Conservation (phyloP, 345 rosid species). For the Populus alba region DNA sequence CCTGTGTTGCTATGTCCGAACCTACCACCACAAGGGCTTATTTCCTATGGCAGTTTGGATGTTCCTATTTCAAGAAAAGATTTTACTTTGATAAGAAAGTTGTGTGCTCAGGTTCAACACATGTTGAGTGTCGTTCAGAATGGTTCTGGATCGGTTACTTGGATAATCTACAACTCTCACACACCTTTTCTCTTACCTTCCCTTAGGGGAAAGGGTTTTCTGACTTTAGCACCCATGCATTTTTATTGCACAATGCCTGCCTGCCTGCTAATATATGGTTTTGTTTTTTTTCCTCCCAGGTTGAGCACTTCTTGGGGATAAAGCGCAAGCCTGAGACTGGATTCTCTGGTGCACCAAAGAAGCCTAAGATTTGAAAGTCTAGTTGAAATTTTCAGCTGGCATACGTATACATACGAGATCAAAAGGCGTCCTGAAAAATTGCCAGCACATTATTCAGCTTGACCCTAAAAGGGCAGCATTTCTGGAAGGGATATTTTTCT, state of each 20-base stretch:
- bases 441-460: neutral
- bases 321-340: constrained; percentile 68
- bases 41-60: neutral
- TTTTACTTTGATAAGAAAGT: neutral
- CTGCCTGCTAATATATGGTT: neutral
- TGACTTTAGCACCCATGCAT: neutral
- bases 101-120: neutral
- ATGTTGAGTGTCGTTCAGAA: neutral
- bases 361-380: constrained; percentile 49
- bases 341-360: constrained; percentile 46
- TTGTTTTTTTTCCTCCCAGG: constrained; percentile 35
- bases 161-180: neutral
- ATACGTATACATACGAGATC: neutral
- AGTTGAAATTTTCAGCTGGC: neutral
- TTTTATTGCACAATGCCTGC: neutral
- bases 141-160: neutral
- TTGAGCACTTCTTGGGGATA: constrained; percentile 93
- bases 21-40: neutral
- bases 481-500: neutral
- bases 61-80: neutral
- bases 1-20: neutral
- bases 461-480: neutral
- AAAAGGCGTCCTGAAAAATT: neutral
- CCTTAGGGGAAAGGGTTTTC: neutral
- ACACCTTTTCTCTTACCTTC: neutral